Conservation (phyloP, 306 rosid species). For the Prinsepia uniflora region DNA sequence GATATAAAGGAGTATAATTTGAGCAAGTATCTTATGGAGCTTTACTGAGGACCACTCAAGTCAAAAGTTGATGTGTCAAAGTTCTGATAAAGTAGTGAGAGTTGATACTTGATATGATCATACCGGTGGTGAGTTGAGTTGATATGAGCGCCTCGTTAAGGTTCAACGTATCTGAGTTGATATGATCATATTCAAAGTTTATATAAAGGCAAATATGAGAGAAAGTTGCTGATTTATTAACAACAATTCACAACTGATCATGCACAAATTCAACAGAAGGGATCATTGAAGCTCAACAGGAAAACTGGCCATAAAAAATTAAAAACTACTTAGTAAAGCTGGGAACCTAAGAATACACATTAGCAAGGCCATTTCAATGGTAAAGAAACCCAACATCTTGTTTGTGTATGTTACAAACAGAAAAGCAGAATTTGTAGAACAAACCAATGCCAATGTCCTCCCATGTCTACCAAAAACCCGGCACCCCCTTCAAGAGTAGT, state of each 20-base stretch:
- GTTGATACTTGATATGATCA: too few relatives aligned
- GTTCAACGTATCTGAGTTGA: too few relatives aligned
- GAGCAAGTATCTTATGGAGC: too few relatives aligned
- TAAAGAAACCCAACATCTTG: background rate
- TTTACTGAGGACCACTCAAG: too few relatives aligned
- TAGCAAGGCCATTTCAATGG: background rate
- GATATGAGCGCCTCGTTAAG: too few relatives aligned
- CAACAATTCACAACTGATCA: background rate
- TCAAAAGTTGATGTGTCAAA: too few relatives aligned
- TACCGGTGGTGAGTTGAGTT: too few relatives aligned
- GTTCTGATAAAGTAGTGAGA: too few relatives aligned
- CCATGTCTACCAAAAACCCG: background rate
- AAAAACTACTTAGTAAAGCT: background rate
- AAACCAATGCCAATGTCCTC: background rate
- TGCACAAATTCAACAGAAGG: background rate
- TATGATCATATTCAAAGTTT: too few relatives aligned
- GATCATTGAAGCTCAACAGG: background rate
- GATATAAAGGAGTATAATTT: too few relatives aligned
- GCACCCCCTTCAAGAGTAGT: constrained; percentile 54
- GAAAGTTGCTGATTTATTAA: background rate
- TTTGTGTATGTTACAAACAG: constrained; percentile 8
- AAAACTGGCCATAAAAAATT: background rate
- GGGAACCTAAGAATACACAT: constrained; percentile 4
- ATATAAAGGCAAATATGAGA: background rate
- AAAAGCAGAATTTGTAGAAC: constrained; percentile 16